phyloP scores from a whole-genome alignment of 202 grass and related monocot species.

The Elaeis oleifera region DNA sequence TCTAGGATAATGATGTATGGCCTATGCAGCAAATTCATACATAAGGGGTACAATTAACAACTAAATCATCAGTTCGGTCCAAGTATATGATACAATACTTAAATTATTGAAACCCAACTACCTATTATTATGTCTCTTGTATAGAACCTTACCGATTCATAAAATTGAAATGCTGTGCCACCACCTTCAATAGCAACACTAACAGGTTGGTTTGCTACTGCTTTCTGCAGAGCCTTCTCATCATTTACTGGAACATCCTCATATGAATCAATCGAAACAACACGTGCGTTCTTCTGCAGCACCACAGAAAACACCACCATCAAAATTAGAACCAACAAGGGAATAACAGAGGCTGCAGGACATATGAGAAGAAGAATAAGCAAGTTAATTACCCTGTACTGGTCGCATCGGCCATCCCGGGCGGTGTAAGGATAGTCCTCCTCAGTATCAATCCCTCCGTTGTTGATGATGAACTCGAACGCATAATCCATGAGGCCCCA shows the following conservation, averaged over 20 bases:
- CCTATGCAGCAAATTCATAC: too few relatives aligned
- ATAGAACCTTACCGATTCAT: slow-evolving; percentile 20
- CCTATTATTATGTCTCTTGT: too few relatives aligned
- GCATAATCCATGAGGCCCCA: slow-evolving; percentile 47
- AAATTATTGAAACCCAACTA: too few relatives aligned
- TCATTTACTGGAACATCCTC: slow-evolving; percentile 29
- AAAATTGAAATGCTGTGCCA: slow-evolving; percentile 30
- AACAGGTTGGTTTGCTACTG: slow-evolving; percentile 35
- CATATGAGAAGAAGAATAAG: too few relatives aligned
- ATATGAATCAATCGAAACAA: slow-evolving; percentile 30
- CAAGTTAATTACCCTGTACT: slow-evolving; percentile 5
- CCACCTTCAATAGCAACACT: slow-evolving; percentile 44
- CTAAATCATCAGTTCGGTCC: too few relatives aligned
- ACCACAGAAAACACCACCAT: too few relatives aligned
- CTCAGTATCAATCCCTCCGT: slow-evolving; percentile 37
- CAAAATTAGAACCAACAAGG: too few relatives aligned
- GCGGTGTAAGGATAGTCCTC: slow-evolving; percentile 32
- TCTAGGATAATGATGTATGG: too few relatives aligned
- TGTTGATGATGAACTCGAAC: slow-evolving; percentile 37
- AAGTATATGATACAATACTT: too few relatives aligned
- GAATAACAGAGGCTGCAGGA: too few relatives aligned
- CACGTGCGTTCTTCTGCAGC: slow-evolving; percentile 33
- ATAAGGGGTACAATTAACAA: too few relatives aligned
- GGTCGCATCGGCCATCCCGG: slow-evolving; percentile 20
- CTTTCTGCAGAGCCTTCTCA: slow-evolving; percentile 34